Evolutionary conservation across 768 basidiomycete species (phyloP), one percentile per base, ranked within the genome.

Genomic region (Tubosaeta sp.): DNA sequence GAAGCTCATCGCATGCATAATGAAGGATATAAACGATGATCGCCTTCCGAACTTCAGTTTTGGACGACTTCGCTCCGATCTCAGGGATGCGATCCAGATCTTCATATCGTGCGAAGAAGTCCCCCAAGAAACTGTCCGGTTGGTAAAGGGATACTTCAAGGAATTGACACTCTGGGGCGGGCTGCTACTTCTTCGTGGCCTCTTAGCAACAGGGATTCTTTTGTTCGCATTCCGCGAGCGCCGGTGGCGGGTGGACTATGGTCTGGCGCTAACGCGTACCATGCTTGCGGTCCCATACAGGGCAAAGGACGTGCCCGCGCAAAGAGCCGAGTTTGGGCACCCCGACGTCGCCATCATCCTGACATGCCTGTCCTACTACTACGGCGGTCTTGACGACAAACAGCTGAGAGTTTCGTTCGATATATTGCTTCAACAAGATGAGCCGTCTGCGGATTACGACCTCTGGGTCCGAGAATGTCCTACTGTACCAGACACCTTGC

Each of bases 211-310:
- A n/a, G 63, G 62, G 0, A 58, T 66, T 10, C 50, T 67, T 1
- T 33, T 59, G 14, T 59, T 54, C 38, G 54, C 48, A 16, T 41
- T 67, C n/a, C 53, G 48, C 41, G 65, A 66, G 27, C 59, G 58
- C 6, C 50, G 65, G 25, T 66, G 59, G 59, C 48, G 65, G 5
- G 65, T 67, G 4, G 63, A 67, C 46, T 67, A 66, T 49, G 65
- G 52, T 33, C 52, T 53, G 35, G 41, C 26, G 17, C 52, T 17
- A 4, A 9, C 9, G 11, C 46, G 52, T 12, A 59, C 65, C 1
- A 52, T 55, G 56, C 54, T 67, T 10, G 65, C 65, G 14, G 65
- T 67, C 5, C 65, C 65, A 2, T 67, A 60, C 45, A 56, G 63
- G 10, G 65, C 65, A 12, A 67, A 67, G 29, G 65, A 67, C 29